A percentile compares a stretch with the other conserved stretches of the same genome.
phyloP scores from a whole-genome alignment of 331 rosid genomes.

The Ulmus americana region DNA sequence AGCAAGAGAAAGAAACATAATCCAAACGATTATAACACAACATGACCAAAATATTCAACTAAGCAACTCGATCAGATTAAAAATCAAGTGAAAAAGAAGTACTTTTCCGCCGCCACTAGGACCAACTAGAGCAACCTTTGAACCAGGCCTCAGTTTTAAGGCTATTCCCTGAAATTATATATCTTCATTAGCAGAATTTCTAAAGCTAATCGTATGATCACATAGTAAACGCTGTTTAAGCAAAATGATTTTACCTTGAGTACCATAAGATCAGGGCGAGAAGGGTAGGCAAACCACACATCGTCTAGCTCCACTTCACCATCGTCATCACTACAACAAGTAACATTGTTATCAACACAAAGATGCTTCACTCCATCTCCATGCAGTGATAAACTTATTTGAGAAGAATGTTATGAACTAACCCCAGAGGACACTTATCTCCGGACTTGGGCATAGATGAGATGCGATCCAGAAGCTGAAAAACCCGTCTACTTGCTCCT shows the following conservation, averaged over 20 bases:
- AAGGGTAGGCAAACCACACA: slow-evolving; percentile 89
- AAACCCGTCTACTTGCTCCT: slow-evolving; percentile 85
- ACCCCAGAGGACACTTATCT: slow-evolving; percentile 72
- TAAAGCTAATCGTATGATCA: too few relatives aligned
- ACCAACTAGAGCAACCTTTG: slow-evolving; percentile 89
- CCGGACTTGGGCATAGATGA: slow-evolving; percentile 69
- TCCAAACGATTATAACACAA: not conserved
- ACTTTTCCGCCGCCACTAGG: slow-evolving; percentile 94
- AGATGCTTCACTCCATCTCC: too few relatives aligned
- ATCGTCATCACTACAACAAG: slow-evolving; percentile 55
- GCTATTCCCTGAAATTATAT: slow-evolving; percentile 56
- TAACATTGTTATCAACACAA: not conserved
- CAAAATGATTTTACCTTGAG: slow-evolving; percentile 48
- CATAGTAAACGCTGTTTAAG: too few relatives aligned
- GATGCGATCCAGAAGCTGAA: slow-evolving; percentile 74
- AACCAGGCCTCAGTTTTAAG: slow-evolving; percentile 56
- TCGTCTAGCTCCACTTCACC: slow-evolving; percentile 77
- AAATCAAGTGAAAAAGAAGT: not conserved
- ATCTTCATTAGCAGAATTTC: not conserved
- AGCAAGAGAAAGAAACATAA: slow-evolving; percentile 14
- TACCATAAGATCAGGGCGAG: slow-evolving; percentile 70
- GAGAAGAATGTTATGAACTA: slow-evolving; percentile 23
- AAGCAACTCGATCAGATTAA: too few relatives aligned
- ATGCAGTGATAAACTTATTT: too few relatives aligned
- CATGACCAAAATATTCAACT: too few relatives aligned